phyloP scores from a whole-genome alignment of 805 yeast genomes.

The Ogataea philodendri region DNA sequence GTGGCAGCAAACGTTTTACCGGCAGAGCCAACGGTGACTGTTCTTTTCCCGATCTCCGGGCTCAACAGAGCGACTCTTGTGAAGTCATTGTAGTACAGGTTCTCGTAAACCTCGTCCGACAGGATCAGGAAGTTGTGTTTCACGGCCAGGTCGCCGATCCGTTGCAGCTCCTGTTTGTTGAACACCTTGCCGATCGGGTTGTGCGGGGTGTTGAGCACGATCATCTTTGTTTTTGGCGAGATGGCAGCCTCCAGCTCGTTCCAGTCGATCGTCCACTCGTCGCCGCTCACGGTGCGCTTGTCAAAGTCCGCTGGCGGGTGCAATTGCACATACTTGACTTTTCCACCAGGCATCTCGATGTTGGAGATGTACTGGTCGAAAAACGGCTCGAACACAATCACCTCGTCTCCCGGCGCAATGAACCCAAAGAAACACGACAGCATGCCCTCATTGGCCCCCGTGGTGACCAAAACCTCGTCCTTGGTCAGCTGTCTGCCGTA shows the following conservation, averaged over 20 bases:
- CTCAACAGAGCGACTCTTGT: conserved; percentile 81
- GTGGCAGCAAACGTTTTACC: conserved; percentile 99
- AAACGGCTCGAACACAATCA: conserved; percentile 93
- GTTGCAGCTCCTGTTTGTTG: conserved; percentile 66
- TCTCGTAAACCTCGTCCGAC: conserved; percentile 95
- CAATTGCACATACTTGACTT: conserved; percentile 80
- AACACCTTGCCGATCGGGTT: conserved; percentile 94
- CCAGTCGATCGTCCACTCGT: conserved; percentile 86
- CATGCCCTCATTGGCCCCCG: conserved; percentile 98
- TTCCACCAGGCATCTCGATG: conserved; percentile 91
- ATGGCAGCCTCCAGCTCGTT: conserved; percentile 71
- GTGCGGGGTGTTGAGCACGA: conserved; percentile 91
- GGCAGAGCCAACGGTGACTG: conserved; percentile 93
- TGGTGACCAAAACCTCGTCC: conserved; percentile 73
- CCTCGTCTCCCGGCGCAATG: conserved; percentile 87
- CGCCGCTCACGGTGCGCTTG: conserved; percentile 63
- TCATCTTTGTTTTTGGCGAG: conserved; percentile 73
- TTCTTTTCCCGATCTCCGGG: conserved; percentile 74
- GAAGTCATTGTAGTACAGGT: conserved; percentile 71
- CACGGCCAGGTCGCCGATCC: conserved; percentile 80
- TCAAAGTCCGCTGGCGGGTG: conserved; percentile 77
- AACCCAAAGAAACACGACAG: conserved; percentile 81
- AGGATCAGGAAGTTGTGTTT: conserved; percentile 78
- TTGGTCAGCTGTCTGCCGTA: conserved; percentile 57
- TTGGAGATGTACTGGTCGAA: conserved; percentile 96